A percentile compares a stretch with the other conserved stretches of the same genome.
Evolutionary conservation across 305 asterid species (phyloP).

Genomic region (Ajuga reptans): DNA sequence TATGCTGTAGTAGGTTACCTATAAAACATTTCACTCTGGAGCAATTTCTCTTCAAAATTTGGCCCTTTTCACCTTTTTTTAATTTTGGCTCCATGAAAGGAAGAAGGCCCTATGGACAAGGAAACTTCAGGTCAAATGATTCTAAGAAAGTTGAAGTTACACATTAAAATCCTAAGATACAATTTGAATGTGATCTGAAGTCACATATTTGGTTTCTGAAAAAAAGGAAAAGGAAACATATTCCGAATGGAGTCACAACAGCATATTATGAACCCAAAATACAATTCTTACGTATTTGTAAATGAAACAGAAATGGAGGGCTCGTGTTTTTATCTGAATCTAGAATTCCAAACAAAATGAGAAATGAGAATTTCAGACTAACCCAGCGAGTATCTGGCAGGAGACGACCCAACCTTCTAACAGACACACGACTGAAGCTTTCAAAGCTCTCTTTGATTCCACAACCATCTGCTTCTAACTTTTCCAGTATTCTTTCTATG

Average conservation of each 20-base stretch:
- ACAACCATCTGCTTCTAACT: conserved; percentile 36
- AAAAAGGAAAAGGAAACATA: background rate
- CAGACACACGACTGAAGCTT: conserved; percentile 54
- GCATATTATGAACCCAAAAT: background rate
- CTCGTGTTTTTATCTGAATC: background rate
- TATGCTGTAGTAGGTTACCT: conserved; percentile 34
- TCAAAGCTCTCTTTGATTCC: conserved; percentile 44
- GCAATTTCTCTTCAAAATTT: conserved; percentile 41
- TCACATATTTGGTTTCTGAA: too few relatives aligned
- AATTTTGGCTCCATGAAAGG: conserved; percentile 81
- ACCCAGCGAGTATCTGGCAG: conserved; percentile 91
- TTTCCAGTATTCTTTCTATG: conserved; percentile 39
- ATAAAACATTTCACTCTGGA: conserved; percentile 71
- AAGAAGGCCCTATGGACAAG: conserved; percentile 47
- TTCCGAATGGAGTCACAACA: background rate
- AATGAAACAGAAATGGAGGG: background rate
- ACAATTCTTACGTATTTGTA: background rate
- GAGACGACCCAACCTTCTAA: conserved; percentile 75
- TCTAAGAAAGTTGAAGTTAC: background rate
- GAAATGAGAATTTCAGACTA: conserved; percentile 20
- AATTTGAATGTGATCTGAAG: background rate
- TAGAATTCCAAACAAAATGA: background rate
- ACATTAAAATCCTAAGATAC: background rate
- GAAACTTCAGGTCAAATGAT: conserved; percentile 3
- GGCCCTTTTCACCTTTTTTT: conserved; percentile 37